Evolutionary conservation across 2,329 filamentous ascomycete species (phyloP).

Genomic region (Venturia oleaginea): DNA sequence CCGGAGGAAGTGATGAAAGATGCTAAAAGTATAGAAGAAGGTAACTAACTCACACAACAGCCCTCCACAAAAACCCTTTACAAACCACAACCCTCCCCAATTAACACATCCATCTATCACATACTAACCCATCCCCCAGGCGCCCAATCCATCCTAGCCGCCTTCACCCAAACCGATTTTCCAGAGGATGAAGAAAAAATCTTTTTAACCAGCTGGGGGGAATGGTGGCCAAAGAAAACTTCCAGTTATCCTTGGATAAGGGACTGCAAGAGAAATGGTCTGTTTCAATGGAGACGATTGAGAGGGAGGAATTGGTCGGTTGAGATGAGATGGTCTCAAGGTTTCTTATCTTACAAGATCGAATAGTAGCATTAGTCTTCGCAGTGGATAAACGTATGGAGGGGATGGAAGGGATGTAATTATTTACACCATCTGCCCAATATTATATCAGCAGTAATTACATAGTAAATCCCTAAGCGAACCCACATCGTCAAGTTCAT

Average conservation of each 20-base stretch:
- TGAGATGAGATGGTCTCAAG: too few relatives aligned
- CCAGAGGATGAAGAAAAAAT: constrained; percentile 1
- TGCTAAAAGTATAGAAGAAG: constrained; percentile 2
- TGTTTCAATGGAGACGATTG: constrained; percentile 1
- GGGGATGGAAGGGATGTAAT: too few relatives aligned
- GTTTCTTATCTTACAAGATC: too few relatives aligned
- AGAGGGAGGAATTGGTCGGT: constrained; percentile 10
- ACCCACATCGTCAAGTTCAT: too few relatives aligned
- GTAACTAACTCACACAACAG: neutral
- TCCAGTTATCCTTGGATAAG: neutral
- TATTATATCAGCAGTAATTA: too few relatives aligned
- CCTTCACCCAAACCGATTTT: constrained; percentile 5
- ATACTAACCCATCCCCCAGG: neutral
- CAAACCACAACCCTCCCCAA: too few relatives aligned
- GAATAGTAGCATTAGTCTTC: too few relatives aligned
- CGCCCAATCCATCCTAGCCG: constrained; percentile 6
- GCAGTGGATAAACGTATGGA: too few relatives aligned
- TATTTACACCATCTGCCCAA: too few relatives aligned
- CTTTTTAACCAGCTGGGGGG: constrained; percentile 10
- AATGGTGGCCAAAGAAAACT: constrained; percentile 10
- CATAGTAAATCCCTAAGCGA: too few relatives aligned
- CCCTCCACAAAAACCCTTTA: too few relatives aligned
- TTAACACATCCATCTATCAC: neutral
- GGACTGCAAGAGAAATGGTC: constrained; percentile 8
- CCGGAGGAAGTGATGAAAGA: neutral